Evolutionary conservation across 2,329 filamentous ascomycete species (phyloP).

Genomic region (Exserohilum rostratum): DNA sequence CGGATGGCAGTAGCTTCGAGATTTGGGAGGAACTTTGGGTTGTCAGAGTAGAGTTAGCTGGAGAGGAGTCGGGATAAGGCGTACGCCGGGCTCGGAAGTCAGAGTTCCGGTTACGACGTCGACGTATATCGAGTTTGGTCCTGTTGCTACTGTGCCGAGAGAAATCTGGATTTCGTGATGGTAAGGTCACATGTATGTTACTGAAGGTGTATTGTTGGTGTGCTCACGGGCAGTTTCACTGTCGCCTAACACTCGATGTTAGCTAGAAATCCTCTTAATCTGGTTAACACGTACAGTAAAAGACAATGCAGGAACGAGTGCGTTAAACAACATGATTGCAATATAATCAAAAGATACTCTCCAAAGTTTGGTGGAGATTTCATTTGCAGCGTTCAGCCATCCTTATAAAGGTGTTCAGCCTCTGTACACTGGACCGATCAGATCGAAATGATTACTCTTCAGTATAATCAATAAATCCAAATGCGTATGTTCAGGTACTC

Average conservation of each 20-base stretch:
- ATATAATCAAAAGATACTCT: not conserved
- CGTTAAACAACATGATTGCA: not conserved
- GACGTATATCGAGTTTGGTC: not conserved
- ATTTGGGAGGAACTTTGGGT: not conserved
- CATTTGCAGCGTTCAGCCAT: not conserved
- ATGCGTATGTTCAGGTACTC: not conserved
- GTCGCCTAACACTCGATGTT: not conserved
- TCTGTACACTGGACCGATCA: not conserved
- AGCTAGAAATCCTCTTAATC: not conserved
- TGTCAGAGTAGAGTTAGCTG: not conserved
- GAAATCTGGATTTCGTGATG: not conserved
- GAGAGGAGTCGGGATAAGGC: not conserved
- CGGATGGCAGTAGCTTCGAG: slow-evolving; percentile 2
- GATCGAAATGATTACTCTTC: not conserved
- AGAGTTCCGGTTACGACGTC: slow-evolving; percentile 1
- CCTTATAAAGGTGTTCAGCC: not conserved
- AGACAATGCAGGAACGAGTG: not conserved
- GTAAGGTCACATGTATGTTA: not conserved
- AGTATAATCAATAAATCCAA: not conserved
- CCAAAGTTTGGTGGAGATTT: not conserved
- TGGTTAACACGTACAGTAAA: not conserved
- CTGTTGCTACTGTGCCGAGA: not conserved
- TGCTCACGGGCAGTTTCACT: not conserved
- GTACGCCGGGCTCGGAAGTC: slow-evolving; percentile 1
- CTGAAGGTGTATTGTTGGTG: too few species aligned